Base-by-base conservation (phyloP, 2,329 filamentous ascomycete species). In the Pochonia chlamydosporia region DNA sequence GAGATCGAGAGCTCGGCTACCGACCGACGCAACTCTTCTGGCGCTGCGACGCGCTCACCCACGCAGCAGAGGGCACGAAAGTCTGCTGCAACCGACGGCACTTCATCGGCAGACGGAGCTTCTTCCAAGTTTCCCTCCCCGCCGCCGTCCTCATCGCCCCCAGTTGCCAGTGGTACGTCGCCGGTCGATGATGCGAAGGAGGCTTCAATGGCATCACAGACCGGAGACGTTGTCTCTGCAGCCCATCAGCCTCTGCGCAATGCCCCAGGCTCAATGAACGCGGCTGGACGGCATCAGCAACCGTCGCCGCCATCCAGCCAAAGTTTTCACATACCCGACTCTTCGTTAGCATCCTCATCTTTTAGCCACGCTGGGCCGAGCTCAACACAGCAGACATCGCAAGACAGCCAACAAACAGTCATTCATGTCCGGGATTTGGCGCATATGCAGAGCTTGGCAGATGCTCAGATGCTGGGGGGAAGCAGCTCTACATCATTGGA, bases 371-470 rank as follows among this genome's bases (percentile, higher is more conserved):
- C 18, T 26, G 42, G 40, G 35, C 26, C 46, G 8, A 30, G 14
- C 31, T 40, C 40, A 14, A 31, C 49, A 4, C 41, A 41, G 25
- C 37, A 50, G 35, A 36, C 49, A 42, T 31, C 53, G 57, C 45
- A 54, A 56, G 31, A 61, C 49, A 49, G 60, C 40, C 56, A 67
- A 44, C 74, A 77, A 45, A 71, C 66, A 10, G 76, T 77, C 3
- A 87, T 97, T 60, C 86, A 87, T 62, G 84, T 99, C 37, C 87
- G 87, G 59, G 90, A 96, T 64, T 74, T 99, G 43, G 86, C 85
- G 36, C 93, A 99, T 62, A 92, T 99, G 52, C 88, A 93, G 63
- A 89, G 81, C 62, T 85, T 99, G 53, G 90, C 89, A 23, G 84
- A 78, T 53, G 85, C 92, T 53, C 89, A 96, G 54, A 72, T 84